Base-by-base conservation (phyloP, 805 yeast species). In the Kodamaea neixiangensis region DNA sequence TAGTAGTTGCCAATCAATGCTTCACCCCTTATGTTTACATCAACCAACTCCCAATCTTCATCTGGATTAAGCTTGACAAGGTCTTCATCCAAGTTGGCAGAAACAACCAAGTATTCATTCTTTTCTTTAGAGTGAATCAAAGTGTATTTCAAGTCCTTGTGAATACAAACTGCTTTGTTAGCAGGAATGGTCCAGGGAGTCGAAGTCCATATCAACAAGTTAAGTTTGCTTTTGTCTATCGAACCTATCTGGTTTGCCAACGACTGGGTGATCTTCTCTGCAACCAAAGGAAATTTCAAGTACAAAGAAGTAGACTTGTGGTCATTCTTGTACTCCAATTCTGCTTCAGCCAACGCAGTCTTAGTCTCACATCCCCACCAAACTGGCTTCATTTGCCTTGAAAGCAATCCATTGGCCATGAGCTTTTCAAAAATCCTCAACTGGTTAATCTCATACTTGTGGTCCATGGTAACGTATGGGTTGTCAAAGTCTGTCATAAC, bases 111-210 rank as follows among this genome's bases (percentile, higher is more conserved):
- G 29, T 68, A 57, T 7, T 81, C 87, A 11, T 66, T 64, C 1
- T 59, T 54, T 0, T 50, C 53, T 1, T 68, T 58, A 13, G 65
- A 54, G 11, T 65, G 54, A 3, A 71, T 40, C 10, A 87, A 56
- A 0, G 83, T 79, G 63, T 94, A 94, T 0, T 66, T 62, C 49
- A 88, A 70, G 0, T 75, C 68, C 21, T 80, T 68, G 60, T 89
- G 83, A 39, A 87, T 77, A 42, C 94, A 85, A 40, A 94, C 82
- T 0, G 97, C 97, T 54, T 79, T 77, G 63, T 94, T 94, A 0
- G 97, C 85, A 3, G 89, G 88, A 29, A 94, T 75, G 0, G 99
- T 94, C 99, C 99, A 94, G 0, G 99, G 97, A 1, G 99, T 94
- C 1, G 97, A 92, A 0, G 99, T 94, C 99, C 99, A 94, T 50